Evolutionary conservation across 495 filamentous ascomycete genomes (phyloP).

Genomic region (Talaromyces liani): DNA sequence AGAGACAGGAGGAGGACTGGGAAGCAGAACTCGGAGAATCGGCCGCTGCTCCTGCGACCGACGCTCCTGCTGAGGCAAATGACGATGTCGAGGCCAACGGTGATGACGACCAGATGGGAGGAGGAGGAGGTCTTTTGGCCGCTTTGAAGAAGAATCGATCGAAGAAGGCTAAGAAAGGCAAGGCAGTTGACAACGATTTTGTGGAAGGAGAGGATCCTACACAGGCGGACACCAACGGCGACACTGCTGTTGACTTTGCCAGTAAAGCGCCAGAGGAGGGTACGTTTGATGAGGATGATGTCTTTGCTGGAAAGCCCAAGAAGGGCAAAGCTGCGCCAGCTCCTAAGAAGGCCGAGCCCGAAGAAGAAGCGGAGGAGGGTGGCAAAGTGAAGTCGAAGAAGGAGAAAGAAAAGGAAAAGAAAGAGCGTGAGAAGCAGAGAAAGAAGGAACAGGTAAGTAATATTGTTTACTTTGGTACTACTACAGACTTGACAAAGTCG

Average conservation of each 20-base stretch:
- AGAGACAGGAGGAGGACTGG: constrained; percentile 88
- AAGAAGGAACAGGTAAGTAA: constrained; percentile 77
- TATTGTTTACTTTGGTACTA: no score
- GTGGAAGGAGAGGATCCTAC: constrained; percentile 62
- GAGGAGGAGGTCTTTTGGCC: constrained; percentile 74
- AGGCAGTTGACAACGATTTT: constrained; percentile 57
- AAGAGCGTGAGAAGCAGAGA: constrained; percentile 85
- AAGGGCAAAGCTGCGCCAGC: constrained; percentile 45
- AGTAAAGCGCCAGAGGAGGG: constrained; percentile 80
- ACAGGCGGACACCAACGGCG: constrained; percentile 27
- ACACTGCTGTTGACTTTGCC: constrained; percentile 38
- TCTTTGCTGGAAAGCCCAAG: constrained; percentile 62
- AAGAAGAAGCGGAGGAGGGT: constrained; percentile 48
- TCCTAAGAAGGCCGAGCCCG: constrained; percentile 19
- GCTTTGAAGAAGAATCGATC: constrained; percentile 81
- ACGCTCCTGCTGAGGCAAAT: constrained; percentile 38
- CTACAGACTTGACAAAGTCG: no score
- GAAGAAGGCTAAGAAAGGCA: constrained; percentile 90
- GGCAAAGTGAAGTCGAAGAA: constrained; percentile 83
- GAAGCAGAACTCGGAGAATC: constrained; percentile 88
- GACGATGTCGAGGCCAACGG: constrained; percentile 33
- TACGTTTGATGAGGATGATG: constrained; percentile 73
- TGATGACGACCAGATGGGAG: constrained; percentile 46
- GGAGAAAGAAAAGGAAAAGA: constrained; percentile 92
- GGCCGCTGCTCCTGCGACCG: constrained; percentile 43